A percentile compares a stretch with the other conserved stretches of the same genome.
Conservation (phyloP, 1,284 basidiomycete genomes). For the Heterobasidion parviporum region DNA sequence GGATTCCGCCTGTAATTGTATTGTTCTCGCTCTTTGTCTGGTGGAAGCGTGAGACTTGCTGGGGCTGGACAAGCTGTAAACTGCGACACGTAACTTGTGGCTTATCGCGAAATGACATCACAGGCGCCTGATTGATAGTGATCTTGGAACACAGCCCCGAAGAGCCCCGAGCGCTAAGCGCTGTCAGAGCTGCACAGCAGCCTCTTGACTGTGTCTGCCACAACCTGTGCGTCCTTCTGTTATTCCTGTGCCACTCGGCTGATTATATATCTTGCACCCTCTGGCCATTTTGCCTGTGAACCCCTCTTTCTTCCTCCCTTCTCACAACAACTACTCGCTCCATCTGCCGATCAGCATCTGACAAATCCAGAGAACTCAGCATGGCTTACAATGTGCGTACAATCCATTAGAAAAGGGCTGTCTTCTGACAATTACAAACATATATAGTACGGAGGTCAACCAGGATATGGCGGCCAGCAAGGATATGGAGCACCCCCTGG, state of each 20-base stretch:
- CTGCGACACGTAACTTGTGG: no score
- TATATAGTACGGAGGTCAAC: constrained; percentile 4
- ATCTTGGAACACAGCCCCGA: background rate
- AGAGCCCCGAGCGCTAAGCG: background rate
- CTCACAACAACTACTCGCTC: no score
- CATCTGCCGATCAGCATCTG: no score
- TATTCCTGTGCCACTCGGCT: background rate
- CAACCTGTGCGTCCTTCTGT: background rate
- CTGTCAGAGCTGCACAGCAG: no score
- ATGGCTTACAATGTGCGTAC: constrained; percentile 1
- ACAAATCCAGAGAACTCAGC: background rate
- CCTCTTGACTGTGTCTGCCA: no score
- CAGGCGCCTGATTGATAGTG: background rate
- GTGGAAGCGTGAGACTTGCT: background rate
- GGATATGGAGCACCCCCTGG: constrained; percentile 2
- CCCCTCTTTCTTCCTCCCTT: no score
- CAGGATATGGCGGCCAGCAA: constrained; percentile 4
- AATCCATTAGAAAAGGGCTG: background rate
- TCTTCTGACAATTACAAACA: background rate
- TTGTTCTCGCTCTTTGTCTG: background rate
- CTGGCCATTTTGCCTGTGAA: no score
- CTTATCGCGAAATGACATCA: background rate
- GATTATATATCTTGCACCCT: no score
- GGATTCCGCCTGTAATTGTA: background rate
- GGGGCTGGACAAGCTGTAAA: background rate